These are phyloP conservation scores for Cyclotella cryptica DNA, from an alignment of 108 stramenopile genomes.

Conservation along the genomic window DNA sequence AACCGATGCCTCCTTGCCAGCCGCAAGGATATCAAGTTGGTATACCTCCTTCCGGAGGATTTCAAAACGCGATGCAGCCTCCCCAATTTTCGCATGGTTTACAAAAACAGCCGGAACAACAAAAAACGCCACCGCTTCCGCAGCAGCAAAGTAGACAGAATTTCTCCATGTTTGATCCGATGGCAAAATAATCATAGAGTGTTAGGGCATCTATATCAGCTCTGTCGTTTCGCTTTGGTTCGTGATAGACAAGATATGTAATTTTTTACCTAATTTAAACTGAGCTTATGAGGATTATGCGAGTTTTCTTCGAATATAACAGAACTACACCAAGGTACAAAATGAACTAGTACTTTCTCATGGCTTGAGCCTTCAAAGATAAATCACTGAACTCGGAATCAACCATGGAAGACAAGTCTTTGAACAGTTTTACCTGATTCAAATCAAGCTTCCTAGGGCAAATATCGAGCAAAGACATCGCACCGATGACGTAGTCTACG, in stretches of 20 bases:
- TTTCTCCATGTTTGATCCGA: constrained; percentile 22
- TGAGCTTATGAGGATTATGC: not conserved
- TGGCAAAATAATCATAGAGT: constrained; percentile 2
- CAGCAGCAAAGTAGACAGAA: constrained; percentile 11
- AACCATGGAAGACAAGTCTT: constrained; percentile 8
- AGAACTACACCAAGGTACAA: not conserved
- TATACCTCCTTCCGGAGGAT: constrained; percentile 1
- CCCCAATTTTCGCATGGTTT: not conserved
- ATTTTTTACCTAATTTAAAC: no score
- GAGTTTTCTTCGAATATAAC: no score
- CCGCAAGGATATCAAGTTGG: not conserved
- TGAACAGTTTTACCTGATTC: constrained; percentile 1
- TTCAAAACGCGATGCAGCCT: not conserved
- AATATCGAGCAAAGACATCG: constrained; percentile 11
- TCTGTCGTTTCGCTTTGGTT: not conserved
- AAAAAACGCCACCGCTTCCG: not conserved
- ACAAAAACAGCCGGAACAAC: constrained; percentile 1
- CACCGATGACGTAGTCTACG: not conserved
- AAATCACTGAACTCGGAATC: constrained; percentile 4
- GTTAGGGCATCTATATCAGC: not conserved
- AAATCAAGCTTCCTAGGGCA: constrained; percentile 1
- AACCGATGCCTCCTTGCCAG: not conserved
- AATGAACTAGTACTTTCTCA: not conserved
- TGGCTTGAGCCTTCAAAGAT: not conserved
- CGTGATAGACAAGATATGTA: no score